These are phyloP conservation scores for Blastobotrys illinoisensis DNA, from an alignment of 1,139 yeast genomes.

Conservation along the genomic window DNA sequence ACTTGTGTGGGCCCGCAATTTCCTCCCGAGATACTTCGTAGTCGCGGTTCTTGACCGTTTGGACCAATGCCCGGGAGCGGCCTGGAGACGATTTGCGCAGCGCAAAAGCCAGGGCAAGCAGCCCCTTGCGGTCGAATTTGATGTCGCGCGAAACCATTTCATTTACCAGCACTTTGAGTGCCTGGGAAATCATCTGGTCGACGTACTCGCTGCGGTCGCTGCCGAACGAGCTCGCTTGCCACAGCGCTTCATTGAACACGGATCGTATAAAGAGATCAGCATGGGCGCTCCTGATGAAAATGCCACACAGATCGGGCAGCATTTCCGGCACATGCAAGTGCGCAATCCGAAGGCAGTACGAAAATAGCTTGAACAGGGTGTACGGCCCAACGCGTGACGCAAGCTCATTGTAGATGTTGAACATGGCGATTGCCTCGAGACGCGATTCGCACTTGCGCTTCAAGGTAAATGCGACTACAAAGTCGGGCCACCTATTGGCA, in stretches of 20 bases:
- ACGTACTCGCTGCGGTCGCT: conserved; percentile 21
- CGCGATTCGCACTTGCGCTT: conserved; percentile 23
- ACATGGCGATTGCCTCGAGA: conserved; percentile 23
- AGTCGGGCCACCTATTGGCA: conserved; percentile 26
- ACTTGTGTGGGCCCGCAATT: conserved; percentile 7
- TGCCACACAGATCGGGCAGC: conserved; percentile 8
- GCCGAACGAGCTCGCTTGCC: conserved; percentile 30
- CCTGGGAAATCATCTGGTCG: conserved; percentile 21
- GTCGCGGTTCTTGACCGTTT: conserved; percentile 21
- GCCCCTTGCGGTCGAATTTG: conserved; percentile 30
- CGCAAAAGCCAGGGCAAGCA: conserved; percentile 26
- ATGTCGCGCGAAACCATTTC: conserved; percentile 17
- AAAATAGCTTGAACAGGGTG: conserved; percentile 9
- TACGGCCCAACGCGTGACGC: neutral
- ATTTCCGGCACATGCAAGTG: conserved; percentile 20
- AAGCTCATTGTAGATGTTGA: conserved; percentile 18
- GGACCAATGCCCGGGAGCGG: conserved; percentile 17
- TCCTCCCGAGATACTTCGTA: conserved; percentile 23
- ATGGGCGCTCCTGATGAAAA: neutral
- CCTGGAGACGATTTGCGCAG: conserved; percentile 19
- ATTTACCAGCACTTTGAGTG: conserved; percentile 24
- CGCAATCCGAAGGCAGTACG: conserved; percentile 25
- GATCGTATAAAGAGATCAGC: neutral
- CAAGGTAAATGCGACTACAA: conserved; percentile 26
- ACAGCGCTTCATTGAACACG: conserved; percentile 27